Percentiles rank a stretch among this genome's conserved stretches.
Evolutionary conservation across 2,329 filamentous ascomycete species (phyloP).

Genomic region (Talaromyces amestolkiae): DNA sequence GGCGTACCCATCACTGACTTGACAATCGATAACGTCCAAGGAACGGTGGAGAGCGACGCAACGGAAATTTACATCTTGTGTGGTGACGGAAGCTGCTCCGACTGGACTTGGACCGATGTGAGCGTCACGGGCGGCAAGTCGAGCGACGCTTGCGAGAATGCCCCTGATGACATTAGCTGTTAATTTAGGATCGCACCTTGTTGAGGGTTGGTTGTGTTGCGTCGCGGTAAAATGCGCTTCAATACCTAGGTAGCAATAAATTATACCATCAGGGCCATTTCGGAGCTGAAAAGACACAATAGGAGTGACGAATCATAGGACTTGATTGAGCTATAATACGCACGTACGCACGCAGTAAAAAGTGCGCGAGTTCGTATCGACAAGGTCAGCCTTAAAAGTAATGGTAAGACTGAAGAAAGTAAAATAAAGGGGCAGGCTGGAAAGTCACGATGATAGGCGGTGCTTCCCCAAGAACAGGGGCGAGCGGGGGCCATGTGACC

Average conservation of each 20-base stretch:
- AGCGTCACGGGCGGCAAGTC: slow-evolving; percentile 53
- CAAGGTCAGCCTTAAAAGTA: not conserved
- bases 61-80: slow-evolving; percentile 54
- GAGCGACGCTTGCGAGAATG: slow-evolving; percentile 41
- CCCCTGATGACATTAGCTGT: slow-evolving; percentile 38
- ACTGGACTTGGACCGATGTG: slow-evolving; percentile 54
- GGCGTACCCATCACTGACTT: slow-evolving; percentile 39
- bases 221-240: not conserved
- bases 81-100: slow-evolving; percentile 49
- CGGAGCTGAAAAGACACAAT: not conserved
- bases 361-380: not conserved
- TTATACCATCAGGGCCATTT: not conserved
- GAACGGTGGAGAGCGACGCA: slow-evolving; percentile 33
- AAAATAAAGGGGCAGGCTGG: not conserved
- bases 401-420: not conserved
- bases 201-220: not conserved
- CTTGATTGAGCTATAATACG: not conserved
- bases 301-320: not conserved
- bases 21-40: slow-evolving; percentile 37
- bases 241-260: not conserved
- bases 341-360: no score
- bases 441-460: slow-evolving; percentile 1
- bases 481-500: slow-evolving; percentile 12
- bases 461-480: not conserved
- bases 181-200: not conserved